Evolutionary conservation across 2,329 filamentous ascomycete genomes (phyloP).

Genomic region (Aspergillus jensenii): DNA sequence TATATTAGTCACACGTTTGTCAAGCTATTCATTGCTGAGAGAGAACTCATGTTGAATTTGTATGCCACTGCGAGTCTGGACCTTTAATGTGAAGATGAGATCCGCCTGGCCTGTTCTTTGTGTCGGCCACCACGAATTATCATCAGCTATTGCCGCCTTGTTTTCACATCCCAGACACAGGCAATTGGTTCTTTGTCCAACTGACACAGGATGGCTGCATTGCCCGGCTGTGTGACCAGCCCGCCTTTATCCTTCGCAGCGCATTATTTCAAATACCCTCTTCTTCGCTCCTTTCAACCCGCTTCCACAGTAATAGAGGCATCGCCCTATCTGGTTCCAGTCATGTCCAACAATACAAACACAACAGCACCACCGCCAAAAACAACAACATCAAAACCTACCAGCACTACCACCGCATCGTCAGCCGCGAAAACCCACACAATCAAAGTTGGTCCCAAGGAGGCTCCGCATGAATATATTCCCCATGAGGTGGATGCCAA

Average conservation of each 20-base stretch:
- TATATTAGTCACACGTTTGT: no score
- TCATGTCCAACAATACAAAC: neutral
- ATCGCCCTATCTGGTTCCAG: neutral
- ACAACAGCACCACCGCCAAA: neutral
- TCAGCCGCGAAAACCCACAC: conserved; percentile 27
- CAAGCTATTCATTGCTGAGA: no score
- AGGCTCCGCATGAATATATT: conserved; percentile 32
- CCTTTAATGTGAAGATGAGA: no score
- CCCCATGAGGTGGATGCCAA: conserved; percentile 30
- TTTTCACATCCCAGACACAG: neutral
- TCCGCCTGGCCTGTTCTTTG: no score
- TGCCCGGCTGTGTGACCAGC: neutral
- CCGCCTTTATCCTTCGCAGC: neutral
- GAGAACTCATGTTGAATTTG: no score
- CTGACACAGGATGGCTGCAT: neutral
- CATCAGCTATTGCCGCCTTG: no score
- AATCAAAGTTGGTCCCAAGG: conserved; percentile 33
- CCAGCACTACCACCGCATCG: neutral
- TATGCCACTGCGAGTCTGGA: no score
- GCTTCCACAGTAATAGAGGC: neutral
- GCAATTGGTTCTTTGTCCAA: neutral
- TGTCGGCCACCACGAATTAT: no score
- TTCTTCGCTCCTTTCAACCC: neutral
- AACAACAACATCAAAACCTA: neutral
- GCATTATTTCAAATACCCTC: neutral